Percentiles rank a stretch among this genome's conserved stretches.
Conservation (phyloP, 352 stramenopile genomes). For the Phytopythium chamaehyphon region DNA sequence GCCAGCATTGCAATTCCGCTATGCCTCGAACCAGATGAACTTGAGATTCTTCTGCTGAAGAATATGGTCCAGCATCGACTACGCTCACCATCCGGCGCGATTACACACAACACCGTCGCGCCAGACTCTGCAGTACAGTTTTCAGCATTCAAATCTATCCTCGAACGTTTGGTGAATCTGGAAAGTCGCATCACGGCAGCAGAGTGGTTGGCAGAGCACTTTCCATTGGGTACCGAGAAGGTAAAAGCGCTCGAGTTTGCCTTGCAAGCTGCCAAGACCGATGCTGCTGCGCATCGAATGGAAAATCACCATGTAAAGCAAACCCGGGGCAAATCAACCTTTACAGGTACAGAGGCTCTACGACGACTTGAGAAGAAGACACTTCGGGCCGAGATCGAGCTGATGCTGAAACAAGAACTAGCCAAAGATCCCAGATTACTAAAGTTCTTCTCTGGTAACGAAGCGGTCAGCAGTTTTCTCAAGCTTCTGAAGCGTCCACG, state of each 20-base stretch:
- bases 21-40: slow-evolving; percentile 57
- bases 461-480: slow-evolving; percentile 19
- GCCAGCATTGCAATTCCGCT: slow-evolving; percentile 46
- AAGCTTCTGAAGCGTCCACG: slow-evolving; percentile 25
- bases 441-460: slow-evolving; percentile 10
- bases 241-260: slow-evolving; percentile 45
- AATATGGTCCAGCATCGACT: slow-evolving; percentile 37
- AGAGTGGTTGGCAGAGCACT: slow-evolving; percentile 51
- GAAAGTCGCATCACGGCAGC: slow-evolving; percentile 44
- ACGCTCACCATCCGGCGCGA: too few relatives aligned
- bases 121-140: slow-evolving; percentile 9
- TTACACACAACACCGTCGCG: background rate
- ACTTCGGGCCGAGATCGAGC: slow-evolving; percentile 28
- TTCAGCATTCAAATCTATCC: slow-evolving; percentile 25
- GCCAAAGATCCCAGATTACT: slow-evolving; percentile 13
- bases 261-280: slow-evolving; percentile 13
- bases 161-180: slow-evolving; percentile 24
- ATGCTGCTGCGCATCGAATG: slow-evolving; percentile 3
- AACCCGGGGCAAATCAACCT: slow-evolving; percentile 17
- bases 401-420: slow-evolving; percentile 22
- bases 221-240: slow-evolving; percentile 34
- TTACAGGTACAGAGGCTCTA: slow-evolving; percentile 30
- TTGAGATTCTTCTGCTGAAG: slow-evolving; percentile 74
- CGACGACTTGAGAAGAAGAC: slow-evolving; percentile 35
- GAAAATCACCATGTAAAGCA: too few relatives aligned